phyloP scores from a whole-genome alignment of 1,139 yeast species.

The Saccharomyces hybrid region DNA sequence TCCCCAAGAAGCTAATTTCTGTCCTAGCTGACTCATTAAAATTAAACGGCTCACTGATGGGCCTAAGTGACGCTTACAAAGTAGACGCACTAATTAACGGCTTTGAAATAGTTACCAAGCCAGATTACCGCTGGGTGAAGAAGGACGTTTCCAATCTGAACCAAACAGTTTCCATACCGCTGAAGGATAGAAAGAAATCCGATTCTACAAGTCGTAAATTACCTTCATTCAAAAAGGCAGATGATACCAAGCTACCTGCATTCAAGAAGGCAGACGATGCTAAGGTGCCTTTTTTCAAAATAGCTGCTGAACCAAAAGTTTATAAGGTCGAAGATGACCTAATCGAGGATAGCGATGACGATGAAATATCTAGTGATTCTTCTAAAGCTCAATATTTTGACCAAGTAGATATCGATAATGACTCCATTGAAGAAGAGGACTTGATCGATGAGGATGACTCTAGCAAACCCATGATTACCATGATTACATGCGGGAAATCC shows the following conservation, averaged over 20 bases:
- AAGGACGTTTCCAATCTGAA: conserved; percentile 6
- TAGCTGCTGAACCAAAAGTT: neutral
- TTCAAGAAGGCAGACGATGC: conserved; percentile 4
- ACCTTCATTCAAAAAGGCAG: conserved; percentile 2
- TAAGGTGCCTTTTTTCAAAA: conserved; percentile 10
- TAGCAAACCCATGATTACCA: conserved; percentile 26
- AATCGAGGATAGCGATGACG: conserved; percentile 19
- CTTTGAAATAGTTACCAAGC: conserved; percentile 17
- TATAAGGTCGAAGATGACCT: conserved; percentile 4
- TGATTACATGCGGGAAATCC: conserved; percentile 37
- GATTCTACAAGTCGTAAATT: neutral
- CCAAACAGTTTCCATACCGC: conserved; percentile 6
- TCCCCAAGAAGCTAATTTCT: conserved; percentile 26
- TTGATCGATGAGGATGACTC: conserved; percentile 36
- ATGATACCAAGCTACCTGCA: conserved; percentile 3
- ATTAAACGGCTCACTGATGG: conserved; percentile 22
- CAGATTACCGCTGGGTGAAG: conserved; percentile 27
- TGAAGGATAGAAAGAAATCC: conserved; percentile 11
- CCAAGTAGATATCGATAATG: conserved; percentile 42
- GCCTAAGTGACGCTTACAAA: conserved; percentile 27
- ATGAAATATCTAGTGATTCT: conserved; percentile 17
- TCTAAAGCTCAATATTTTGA: conserved; percentile 47
- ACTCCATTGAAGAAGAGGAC: conserved; percentile 42
- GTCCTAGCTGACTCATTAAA: conserved; percentile 20
- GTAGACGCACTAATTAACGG: conserved; percentile 30